Percentiles rank a stretch among this genome's conserved stretches.
Evolutionary conservation across 441 rosid genomes (phyloP).

Genomic region (Gossypium laxum): DNA sequence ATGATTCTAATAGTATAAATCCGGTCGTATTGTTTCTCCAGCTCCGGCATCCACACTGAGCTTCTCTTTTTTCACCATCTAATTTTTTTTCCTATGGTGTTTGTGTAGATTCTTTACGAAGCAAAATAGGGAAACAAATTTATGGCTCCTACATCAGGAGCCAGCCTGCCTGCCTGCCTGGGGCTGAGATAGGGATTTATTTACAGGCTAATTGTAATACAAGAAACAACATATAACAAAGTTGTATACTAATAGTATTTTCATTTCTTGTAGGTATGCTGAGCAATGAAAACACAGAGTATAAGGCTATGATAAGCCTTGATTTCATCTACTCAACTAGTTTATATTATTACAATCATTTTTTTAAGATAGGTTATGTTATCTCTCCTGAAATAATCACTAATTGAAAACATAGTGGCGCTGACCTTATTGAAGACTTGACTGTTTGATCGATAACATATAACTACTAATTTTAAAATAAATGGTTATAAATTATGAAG

Average conservation of each 20-base stretch:
- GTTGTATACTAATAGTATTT: neutral
- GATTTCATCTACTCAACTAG: neutral
- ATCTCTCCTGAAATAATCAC: neutral
- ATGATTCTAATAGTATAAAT: constrained; percentile 8
- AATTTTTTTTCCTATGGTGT: neutral
- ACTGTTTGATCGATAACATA: neutral
- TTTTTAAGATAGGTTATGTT: neutral
- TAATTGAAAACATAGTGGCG: neutral
- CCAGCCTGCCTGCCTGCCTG: neutral
- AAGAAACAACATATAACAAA: neutral
- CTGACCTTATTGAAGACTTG: neutral
- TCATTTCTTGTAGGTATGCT: neutral
- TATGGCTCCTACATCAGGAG: neutral
- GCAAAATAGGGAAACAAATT: neutral
- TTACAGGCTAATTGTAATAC: neutral
- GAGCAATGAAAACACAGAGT: neutral
- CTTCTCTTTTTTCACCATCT: neutral
- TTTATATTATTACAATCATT: neutral
- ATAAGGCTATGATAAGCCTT: neutral
- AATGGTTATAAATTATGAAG: no score
- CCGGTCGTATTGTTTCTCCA: neutral
- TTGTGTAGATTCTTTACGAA: neutral
- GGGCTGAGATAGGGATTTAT: neutral
- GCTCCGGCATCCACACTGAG: neutral
- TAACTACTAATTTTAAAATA: no score